Base-by-base conservation (phyloP, 2,329 filamentous ascomycete species). In the Orbilia oligospora region DNA sequence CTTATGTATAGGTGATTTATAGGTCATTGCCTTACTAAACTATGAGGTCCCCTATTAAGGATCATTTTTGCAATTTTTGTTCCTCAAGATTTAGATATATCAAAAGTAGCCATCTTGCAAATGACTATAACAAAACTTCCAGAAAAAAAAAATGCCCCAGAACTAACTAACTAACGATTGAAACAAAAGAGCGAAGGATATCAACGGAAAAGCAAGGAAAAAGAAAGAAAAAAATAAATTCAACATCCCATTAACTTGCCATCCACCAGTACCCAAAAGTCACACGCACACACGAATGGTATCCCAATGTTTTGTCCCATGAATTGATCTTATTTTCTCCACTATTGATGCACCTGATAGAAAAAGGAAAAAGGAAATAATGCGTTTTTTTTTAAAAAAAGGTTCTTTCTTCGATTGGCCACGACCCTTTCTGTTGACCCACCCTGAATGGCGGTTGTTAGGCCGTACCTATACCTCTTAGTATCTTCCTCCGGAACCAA, bases 241-340 rank as follows among this genome's bases (percentile, higher is more conserved):
- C 56, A 61, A 44, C 36, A n/a, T 44, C 56, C 36, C 36, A 61
- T 61, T 61, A 61, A 20, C 33, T 41, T 30, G 53, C 53, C 53
- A 22, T 22, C 33, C 33, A n/a, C 44, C 33, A 22, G 22, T 33
- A 18, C 24, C 53, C 30, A 38, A 46, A 24, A 38, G 53, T 6
- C 27, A 27, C 30, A 18, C 27, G 16, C 30, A 18, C 53, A 20
- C 27, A 38, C 22, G 3, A 33, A 55, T 33, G 18, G 5, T 33
- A 36, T 38, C 53, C 53, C 53, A 61, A 27, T 27, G 2, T 3
- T 3, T n/a, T 38, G 22, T 51, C 36, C 56, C 53, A 38, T 38
- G 53, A 44, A 61, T 44, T 27, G 20, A 27, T 61, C 18, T 24
- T 44, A 22, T 44, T 58, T 61, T 61, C 18, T 61, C 36, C 24